Base-by-base conservation (phyloP, 2,329 filamentous ascomycete species). In the Coniella lustricola region DNA sequence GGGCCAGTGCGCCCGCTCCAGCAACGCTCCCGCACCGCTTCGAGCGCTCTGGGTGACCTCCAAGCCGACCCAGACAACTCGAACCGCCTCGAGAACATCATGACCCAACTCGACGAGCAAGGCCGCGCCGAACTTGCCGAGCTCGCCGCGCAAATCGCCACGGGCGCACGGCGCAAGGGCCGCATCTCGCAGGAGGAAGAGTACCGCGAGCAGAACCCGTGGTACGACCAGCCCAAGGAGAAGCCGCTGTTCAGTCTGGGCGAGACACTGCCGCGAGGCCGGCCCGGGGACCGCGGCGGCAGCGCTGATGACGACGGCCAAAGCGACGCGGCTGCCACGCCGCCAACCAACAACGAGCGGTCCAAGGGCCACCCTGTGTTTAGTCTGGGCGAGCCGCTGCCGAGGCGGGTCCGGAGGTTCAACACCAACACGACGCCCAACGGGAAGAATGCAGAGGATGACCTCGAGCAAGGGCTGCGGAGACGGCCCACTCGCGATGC, bases 161-260 rank as follows among this genome's bases (percentile, higher is more conserved):
- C 18, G 36, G 44, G 43, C 20, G n/a, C 21, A 3, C 46, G 18
- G 29, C 47, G 38, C 3, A 52, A 47, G 38, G 50, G 47, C 3
- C 38, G 38, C 22, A 20, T 50, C 13, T 18, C 38, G 14, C 33
- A 46, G 37, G 53, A 59, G 20, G 54, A 55, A 1, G 52, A 56
- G 7, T 60, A 61, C 21, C 51, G 54, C 12, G 46, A 58, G 10
- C 34, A 41, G n/a, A 61, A 62, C 46, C 59, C 59, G 3, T 61
- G 54, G 59, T 51, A 61, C 18, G 54, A 53, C 14, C 43, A 54
- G 18, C 14, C 36, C 14, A 55, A 45, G 2, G 49, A 50, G 20
- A 59, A 56, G 40, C 56, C 58, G 3, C 44, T 60, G n/a, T 62
- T 55, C 35, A 60, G 59, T 34, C 44, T 62, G 7, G 57, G 55